Evolutionary conservation across 2,329 filamentous ascomycete species (phyloP), one percentile per base, ranked within the genome.

Genomic region (Neonectria neomacrospora): DNA sequence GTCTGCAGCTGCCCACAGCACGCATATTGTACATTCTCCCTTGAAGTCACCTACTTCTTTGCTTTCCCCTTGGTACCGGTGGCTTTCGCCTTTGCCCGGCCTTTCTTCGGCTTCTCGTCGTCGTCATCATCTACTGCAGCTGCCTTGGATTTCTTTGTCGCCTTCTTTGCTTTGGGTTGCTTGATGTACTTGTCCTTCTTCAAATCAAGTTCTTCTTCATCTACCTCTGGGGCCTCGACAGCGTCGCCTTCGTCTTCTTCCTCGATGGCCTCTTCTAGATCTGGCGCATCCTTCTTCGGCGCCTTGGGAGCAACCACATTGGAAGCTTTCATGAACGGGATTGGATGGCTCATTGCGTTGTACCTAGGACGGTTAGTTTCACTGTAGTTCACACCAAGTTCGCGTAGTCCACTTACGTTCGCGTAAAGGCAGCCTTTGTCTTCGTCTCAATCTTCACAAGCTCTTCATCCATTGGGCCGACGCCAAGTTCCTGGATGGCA

Each of bases 181-280:
- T 96, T 97, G 76, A 98, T 94, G 74, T 97, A 97, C 79, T 97
- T 98, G 80, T 99, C 96, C 76, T 95, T 97, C 74, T 91, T 93
- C 54, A 98, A 78, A 75, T 97, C 93, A n/a, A 89, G 81, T 56
- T 73, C 90, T 0, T 92, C 90, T 4, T 92, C 91, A 0, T 90
- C 90, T 1, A 85, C 88, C 44, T 88, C 87, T 2, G 80, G 86
- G 3, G 82, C 76, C 37, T 87, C 85, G 1, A 88, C 79, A 28
- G 83, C 80, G 34, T 89, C 89, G n/a, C 85, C 90, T 20, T 90
- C 91, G 48, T 97, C 95, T 5, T 93, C 94, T 71, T 97, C 95
- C 52, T 98, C 94, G 57, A 99, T 91, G 2, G 94, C 96, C 79
- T 99, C 96, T 80, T 99, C 96, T 32, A 99, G 85, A 80, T 99